Conservation (phyloP, 2,329 filamentous ascomycete species). For the Myrmaecium sp. region DNA sequence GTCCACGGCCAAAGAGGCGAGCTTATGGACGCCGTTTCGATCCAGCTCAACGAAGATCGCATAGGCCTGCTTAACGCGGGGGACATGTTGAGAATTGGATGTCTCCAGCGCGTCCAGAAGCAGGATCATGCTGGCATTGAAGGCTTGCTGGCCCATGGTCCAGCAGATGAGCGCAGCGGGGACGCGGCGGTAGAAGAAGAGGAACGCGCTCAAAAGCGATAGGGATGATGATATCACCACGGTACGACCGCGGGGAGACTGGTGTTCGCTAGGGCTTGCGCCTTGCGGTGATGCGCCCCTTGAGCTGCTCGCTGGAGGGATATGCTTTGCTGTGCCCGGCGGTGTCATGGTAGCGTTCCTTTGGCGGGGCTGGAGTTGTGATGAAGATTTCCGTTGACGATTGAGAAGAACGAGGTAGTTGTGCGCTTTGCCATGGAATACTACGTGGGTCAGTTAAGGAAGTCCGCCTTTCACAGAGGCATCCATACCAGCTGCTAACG, state of each 20-base stretch:
- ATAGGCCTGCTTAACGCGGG: slow-evolving; percentile 24
- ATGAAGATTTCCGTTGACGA: slow-evolving; percentile 21
- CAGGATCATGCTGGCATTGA: slow-evolving; percentile 33
- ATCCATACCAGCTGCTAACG: slow-evolving; percentile 27
- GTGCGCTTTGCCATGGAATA: slow-evolving; percentile 30
- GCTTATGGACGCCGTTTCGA: slow-evolving; percentile 25
- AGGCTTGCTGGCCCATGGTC: slow-evolving; percentile 32
- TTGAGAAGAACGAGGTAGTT: slow-evolving; percentile 32
- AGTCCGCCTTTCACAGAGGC: slow-evolving; percentile 6
- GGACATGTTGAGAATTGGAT: slow-evolving; percentile 18
- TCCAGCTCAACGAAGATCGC: slow-evolving; percentile 26
- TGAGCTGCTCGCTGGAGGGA: slow-evolving; percentile 1
- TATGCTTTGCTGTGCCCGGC: too few species aligned
- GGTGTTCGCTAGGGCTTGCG: too few species aligned
- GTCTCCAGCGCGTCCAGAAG: slow-evolving; percentile 29
- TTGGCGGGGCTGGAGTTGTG: slow-evolving; percentile 5
- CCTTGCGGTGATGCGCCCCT: slow-evolving; percentile 6
- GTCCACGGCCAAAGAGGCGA: slow-evolving; percentile 27
- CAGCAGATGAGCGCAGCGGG: slow-evolving; percentile 30
- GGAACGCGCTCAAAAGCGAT: slow-evolving; percentile 26
- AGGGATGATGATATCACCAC: slow-evolving; percentile 26
- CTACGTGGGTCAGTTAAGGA: slow-evolving; percentile 12
- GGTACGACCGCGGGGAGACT: slow-evolving; percentile 19
- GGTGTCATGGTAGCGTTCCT: not conserved
- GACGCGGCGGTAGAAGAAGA: slow-evolving; percentile 28